Evolutionary conservation across 2,329 filamentous ascomycete species (phyloP).

Genomic region (Hypomyces rosellus): DNA sequence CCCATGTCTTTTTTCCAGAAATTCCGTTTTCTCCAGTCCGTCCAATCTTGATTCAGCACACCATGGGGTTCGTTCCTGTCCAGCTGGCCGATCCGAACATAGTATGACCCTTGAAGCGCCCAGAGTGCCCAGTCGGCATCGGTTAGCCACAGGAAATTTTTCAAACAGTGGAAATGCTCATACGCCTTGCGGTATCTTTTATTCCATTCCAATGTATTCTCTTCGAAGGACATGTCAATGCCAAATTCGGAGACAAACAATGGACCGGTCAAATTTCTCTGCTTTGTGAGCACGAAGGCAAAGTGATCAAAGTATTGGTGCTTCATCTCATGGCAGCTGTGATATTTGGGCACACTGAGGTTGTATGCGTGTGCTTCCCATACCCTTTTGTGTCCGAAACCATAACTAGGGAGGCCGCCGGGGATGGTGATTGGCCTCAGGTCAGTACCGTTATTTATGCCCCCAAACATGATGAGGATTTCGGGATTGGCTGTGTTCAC

Average conservation of each 20-base stretch:
- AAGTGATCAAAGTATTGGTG: conserved; percentile 37
- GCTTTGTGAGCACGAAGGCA: conserved; percentile 47
- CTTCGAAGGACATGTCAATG: conserved; percentile 34
- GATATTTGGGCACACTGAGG: conserved; percentile 44
- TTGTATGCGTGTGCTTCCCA: conserved; percentile 56
- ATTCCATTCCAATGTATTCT: too few species aligned
- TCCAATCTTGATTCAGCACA: conserved; percentile 37
- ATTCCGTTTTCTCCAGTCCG: conserved; percentile 30
- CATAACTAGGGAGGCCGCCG: conserved; percentile 35
- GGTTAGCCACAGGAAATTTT: conserved; percentile 46
- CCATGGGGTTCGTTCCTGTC: conserved; percentile 51
- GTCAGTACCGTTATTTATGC: conserved; percentile 48
- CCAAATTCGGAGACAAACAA: conserved; percentile 56
- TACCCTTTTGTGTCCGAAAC: conserved; percentile 46
- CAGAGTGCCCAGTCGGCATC: conserved; percentile 56
- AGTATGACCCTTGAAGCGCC: conserved; percentile 54
- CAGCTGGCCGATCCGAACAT: conserved; percentile 43
- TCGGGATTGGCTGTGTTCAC: conserved; percentile 48
- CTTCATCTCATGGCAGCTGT: conserved; percentile 38
- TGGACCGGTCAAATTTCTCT: conserved; percentile 42
- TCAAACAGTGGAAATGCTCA: conserved; percentile 45
- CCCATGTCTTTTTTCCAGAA: conserved; percentile 34
- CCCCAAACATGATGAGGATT: conserved; percentile 48
- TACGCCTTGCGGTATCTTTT: conserved; percentile 25
- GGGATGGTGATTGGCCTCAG: conserved; percentile 35